Evolutionary conservation across 2,329 filamentous ascomycete genomes (phyloP).

Genomic region (Epichloe gansuensis): DNA sequence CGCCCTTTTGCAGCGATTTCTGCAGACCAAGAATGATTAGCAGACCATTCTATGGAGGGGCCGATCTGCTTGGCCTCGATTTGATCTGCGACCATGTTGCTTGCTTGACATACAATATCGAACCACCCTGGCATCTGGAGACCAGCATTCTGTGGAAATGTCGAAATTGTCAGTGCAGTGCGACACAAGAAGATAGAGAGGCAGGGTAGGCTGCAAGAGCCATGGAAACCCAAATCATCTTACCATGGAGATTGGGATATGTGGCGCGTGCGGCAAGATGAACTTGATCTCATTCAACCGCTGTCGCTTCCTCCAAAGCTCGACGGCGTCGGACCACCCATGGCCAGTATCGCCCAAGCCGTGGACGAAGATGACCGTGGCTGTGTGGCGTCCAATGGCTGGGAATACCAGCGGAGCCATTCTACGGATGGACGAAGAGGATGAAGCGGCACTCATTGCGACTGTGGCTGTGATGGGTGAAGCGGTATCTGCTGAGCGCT

Average conservation of each 20-base stretch:
- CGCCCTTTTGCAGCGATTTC: slow-evolving; percentile 21
- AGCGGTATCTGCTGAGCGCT: background rate
- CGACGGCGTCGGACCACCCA: slow-evolving; percentile 71
- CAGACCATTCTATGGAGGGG: background rate
- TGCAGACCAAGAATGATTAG: slow-evolving; percentile 7
- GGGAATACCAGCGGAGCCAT: slow-evolving; percentile 57
- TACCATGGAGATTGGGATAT: slow-evolving; percentile 65
- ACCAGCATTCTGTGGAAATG: slow-evolving; percentile 50
- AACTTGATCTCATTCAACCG: slow-evolving; percentile 87
- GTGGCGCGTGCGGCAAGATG: slow-evolving; percentile 82
- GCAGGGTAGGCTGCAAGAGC: background rate
- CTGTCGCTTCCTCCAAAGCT: slow-evolving; percentile 72
- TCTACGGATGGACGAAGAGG: slow-evolving; percentile 18
- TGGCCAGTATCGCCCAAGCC: slow-evolving; percentile 76
- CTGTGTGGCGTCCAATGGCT: slow-evolving; percentile 72
- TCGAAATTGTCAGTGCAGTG: background rate
- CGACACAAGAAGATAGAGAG: background rate
- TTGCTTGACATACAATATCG: slow-evolving; percentile 47
- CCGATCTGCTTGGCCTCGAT: background rate
- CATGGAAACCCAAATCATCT: slow-evolving; percentile 8
- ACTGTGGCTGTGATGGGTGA: background rate
- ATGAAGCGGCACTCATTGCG: slow-evolving; percentile 7
- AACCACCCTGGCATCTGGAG: slow-evolving; percentile 83
- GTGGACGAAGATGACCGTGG: slow-evolving; percentile 89
- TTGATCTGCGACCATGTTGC: background rate